These are phyloP conservation scores for Penicillium odoratum DNA, from an alignment of 495 filamentous ascomycete genomes.

Conservation along the genomic window DNA sequence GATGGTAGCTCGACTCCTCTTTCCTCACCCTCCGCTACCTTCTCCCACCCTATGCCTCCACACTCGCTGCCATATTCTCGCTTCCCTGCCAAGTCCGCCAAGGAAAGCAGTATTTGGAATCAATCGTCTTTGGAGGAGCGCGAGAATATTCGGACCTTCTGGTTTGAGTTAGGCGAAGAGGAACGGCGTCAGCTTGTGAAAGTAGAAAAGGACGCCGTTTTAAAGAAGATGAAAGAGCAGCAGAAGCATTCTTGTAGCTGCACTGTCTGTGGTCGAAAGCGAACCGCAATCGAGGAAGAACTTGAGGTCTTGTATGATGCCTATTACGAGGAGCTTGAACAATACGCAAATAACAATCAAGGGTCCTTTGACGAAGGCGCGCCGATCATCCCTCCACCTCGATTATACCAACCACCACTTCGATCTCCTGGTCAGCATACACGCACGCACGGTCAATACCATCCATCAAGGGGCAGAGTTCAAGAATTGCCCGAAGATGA, in stretches of 20 bases:
- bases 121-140: conserved; percentile 90
- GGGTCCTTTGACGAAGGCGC: conserved; percentile 54
- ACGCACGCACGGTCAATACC: conserved; percentile 48
- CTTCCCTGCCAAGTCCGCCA: conserved; percentile 40
- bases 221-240: conserved; percentile 99
- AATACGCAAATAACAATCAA: conserved; percentile 91
- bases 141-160: conserved; percentile 97
- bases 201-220: conserved; percentile 96
- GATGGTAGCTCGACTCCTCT: conserved; percentile 45
- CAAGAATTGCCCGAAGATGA: conserved; percentile 70
- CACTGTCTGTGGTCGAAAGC: conserved; percentile 93
- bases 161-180: conserved; percentile 92
- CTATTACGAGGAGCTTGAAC: conserved; percentile 97
- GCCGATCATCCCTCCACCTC: conserved; percentile 66
- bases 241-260: conserved; percentile 99
- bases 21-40: conserved; percentile 41
- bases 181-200: conserved; percentile 93
- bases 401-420: conserved; percentile 49
- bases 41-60: conserved; percentile 44
- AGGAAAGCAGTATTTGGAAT: conserved; percentile 91
- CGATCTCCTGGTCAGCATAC: conserved; percentile 46
- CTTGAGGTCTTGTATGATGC: conserved; percentile 98
- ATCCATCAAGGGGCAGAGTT: conserved; percentile 50
- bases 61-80: conserved; percentile 28
- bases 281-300: conserved; percentile 97